Base-by-base conservation (phyloP, 257 asterid genomes). In the Ophiorrhiza pumila region DNA sequence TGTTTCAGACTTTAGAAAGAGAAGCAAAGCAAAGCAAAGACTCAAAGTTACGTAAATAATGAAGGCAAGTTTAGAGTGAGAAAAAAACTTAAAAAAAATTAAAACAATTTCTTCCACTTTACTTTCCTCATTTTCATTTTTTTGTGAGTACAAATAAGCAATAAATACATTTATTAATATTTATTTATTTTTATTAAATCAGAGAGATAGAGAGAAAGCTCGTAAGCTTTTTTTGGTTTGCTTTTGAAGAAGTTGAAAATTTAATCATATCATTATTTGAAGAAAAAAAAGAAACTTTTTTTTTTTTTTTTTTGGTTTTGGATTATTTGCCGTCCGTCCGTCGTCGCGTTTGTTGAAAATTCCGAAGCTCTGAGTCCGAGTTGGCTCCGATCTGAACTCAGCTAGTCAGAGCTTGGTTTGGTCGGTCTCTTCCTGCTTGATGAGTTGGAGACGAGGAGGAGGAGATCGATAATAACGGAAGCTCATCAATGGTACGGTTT, bases 401-500 rank as follows among this genome's bases (percentile, higher is more conserved):
- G 77, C 57, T 83, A 76, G 83, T 84, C 87, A 43, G 78, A 80
- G 90, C 77, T 79, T 76, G 61, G 69, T 18, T 32, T 47, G 50
- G 53, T 67, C 61, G 84, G 84, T 83, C 82, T 77, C 79, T 57
- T 75, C 68, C 65, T 50, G 79, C 73, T 82, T 82, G 90, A 89
- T 89, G 96, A 87, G 85, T 85, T 89, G 93, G 85, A 76, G 74
- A 77, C 86, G 87, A 77, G 93, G 71, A 79, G 85, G 71, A 58
- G 82, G 91, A 80, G 95, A 89, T 88, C 91, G 92, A 82, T 83
- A 82, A 80, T 73, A 75, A 37, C 74, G 74, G 77, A 74, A 53
- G 50, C 78, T 75, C 80, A 60, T 39, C 78, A 29, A 93, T 91
- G 97, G 98, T 91, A 69, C 80, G 84, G 80, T 74, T 82, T 85